A percentile compares a stretch with the other conserved stretches of the same genome.
Evolutionary conservation across 768 basidiomycete species (phyloP).

Genomic region (Tremella fuciformis): DNA sequence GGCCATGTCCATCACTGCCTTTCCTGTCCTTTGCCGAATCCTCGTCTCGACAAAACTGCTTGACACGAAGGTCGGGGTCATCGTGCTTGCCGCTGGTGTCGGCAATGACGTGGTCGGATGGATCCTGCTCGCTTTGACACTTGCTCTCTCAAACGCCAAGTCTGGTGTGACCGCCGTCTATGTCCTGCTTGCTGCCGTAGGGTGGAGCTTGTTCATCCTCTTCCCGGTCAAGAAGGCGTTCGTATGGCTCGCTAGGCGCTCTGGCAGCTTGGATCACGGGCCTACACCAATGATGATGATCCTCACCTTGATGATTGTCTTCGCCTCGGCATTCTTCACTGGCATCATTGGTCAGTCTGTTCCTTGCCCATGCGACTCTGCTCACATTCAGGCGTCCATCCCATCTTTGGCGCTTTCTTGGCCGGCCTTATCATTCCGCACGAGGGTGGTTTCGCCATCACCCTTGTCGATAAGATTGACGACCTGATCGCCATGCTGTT

Average conservation of each 20-base stretch:
- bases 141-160: slow-evolving; percentile 77
- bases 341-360: slow-evolving; percentile 65
- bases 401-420: slow-evolving; percentile 74
- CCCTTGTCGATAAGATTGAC: slow-evolving; percentile 78
- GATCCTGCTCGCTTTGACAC: slow-evolving; percentile 76
- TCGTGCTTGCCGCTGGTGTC: slow-evolving; percentile 77
- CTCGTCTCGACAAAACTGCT: slow-evolving; percentile 77
- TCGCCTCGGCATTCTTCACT: slow-evolving; percentile 75
- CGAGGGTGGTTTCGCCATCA: slow-evolving; percentile 74
- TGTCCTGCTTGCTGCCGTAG: slow-evolving; percentile 68
- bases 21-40: slow-evolving; percentile 62
- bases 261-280: slow-evolving; percentile 70
- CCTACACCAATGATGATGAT: slow-evolving; percentile 78
- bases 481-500: slow-evolving; percentile 76
- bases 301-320: slow-evolving; percentile 68
- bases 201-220: slow-evolving; percentile 65
- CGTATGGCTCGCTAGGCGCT: slow-evolving; percentile 64
- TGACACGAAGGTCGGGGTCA: slow-evolving; percentile 77
- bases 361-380: not conserved
- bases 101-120: slow-evolving; percentile 78
- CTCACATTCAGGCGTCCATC: slow-evolving; percentile 36
- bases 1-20: slow-evolving; percentile 66
- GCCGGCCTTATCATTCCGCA: slow-evolving; percentile 79
- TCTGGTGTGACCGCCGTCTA: slow-evolving; percentile 73
- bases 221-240: slow-evolving; percentile 66